Evolutionary conservation across 1,139 yeast species (phyloP), one percentile per base, ranked within the genome.

Genomic region (Protomyces inundatus): DNA sequence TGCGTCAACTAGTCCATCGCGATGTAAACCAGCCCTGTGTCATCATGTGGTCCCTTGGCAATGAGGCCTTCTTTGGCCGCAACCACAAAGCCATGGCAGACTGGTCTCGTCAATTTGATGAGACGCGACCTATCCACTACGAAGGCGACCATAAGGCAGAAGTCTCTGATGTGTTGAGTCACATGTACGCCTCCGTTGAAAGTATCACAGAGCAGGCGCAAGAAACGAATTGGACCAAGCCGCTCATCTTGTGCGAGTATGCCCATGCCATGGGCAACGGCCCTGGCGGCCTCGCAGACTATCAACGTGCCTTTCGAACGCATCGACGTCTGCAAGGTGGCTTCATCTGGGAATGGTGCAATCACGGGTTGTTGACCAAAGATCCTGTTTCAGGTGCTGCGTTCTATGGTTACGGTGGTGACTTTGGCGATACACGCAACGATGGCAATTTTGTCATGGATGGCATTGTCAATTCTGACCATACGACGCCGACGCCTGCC

Each of bases 201-300:
- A 66, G 66, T 9, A 69, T 75, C 16, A 69, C 71, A 45, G 68
- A 66, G n/a, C 70, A 69, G 61, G 73, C 71, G 5, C 33, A 35
- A 23, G 55, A 36, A 30, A 64, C 66, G 36, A 61, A 66, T 52
- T 61, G 59, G 10, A 70, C 67, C 10, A 74, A 73, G 64, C 78
- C 79, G 4, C 69, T 73, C 36, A 70, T 76, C 33, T 66, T 76
- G 48, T 76, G 78, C 66, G 79, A 76, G 67, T 76, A 73, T 67
- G 77, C 70, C 12, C 79, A 76, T 65, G 77, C 78, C 4, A 76
- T 76, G 79, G 79, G 79, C 6, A 76, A 76, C 65, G 77, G 77
- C 0, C 78, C 78, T 1, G 79, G 79, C 1, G 71, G 71, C 6
- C 53, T 76, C 48, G 69, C 70, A 45, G 77, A 76, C 58, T 76